Base-by-base conservation (phyloP, 2,329 filamentous ascomycete genomes). In the Pyrenochaeta sp. region DNA sequence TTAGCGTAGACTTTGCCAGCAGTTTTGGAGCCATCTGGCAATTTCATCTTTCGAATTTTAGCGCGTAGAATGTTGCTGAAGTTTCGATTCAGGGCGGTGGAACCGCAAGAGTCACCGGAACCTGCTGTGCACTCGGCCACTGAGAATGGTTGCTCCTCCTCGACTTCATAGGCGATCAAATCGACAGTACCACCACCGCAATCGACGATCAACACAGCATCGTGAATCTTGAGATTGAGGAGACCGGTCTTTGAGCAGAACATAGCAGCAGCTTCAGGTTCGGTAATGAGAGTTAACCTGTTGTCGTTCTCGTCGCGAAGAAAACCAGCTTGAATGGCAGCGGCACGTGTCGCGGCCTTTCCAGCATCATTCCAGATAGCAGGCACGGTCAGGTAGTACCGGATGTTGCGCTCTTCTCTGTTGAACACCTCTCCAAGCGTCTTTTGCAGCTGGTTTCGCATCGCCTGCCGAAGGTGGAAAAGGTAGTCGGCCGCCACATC, bases 291-390 rank as follows among this genome's bases (percentile, higher is more conserved):
- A 0, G 95, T 98, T 68, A 99, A 82, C 59, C 95, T 88, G 82
- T 97, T 97, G 80, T 99, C 95, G 77, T 98, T 97, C 81, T 98
- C 94, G 74, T 98, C 95, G 58, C 94, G 90, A 54, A 98, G 85
- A 84, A 97, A 98, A 46, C 95, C 95, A 59, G 95, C 95, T 80
- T 98, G 94, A 67, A 98, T 97, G 65, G 95, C 95, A 25, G 95
- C 95, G 15, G 93, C 92, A 81, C 95, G 89, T 13, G 95, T 98
- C 39, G 95, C 95, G 56, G 95, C 95, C 82, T 99, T 99, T 69
- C 93, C 95, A 45, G 95, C 94, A 81, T 98, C 95, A 78, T 98
- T 98, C 95, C 95, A 98, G 69, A 99, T 98, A 68, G 95, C 95
- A 22, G 95, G 95, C n/a, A 99, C 95, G 2, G 95, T 99, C 69